phyloP scores from a whole-genome alignment of 2,329 filamentous ascomycete genomes.

The Tolypocladium cylindrosporum region DNA sequence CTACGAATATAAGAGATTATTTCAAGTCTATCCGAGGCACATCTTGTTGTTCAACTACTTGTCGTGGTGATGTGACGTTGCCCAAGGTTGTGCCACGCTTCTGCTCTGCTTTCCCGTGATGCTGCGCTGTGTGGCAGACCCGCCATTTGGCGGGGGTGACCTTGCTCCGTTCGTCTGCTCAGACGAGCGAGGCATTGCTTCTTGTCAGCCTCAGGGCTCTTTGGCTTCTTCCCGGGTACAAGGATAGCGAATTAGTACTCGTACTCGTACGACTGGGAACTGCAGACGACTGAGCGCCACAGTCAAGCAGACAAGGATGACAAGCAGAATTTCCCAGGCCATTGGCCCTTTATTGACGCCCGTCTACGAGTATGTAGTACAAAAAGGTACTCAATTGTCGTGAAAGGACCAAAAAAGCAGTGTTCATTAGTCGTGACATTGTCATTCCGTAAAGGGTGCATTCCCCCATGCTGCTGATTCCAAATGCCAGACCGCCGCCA shows the following conservation, averaged over 20 bases:
- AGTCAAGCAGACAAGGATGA: too few relatives aligned
- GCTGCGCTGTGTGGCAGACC: not conserved
- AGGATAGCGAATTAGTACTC: too few relatives aligned
- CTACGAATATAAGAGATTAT: not conserved
- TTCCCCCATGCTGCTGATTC: not conserved
- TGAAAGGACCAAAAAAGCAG: not conserved
- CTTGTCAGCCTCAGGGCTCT: not conserved
- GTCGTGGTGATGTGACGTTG: too few relatives aligned
- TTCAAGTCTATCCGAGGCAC: too few relatives aligned
- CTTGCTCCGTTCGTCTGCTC: too few relatives aligned
- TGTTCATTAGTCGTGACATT: not conserved
- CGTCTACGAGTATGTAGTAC: not conserved
- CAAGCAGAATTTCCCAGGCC: not conserved
- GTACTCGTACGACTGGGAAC: too few relatives aligned
- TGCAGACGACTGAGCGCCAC: too few relatives aligned
- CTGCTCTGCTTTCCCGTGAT: not conserved
- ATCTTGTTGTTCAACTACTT: too few relatives aligned
- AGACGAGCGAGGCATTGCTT: not conserved
- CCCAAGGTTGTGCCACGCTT: too few relatives aligned
- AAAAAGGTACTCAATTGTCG: not conserved
- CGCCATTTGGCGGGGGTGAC: too few relatives aligned
- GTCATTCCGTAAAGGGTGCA: not conserved
- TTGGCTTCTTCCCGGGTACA: too few relatives aligned
- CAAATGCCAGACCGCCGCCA: not conserved
- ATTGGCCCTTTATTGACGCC: not conserved